These are phyloP conservation scores for Aspergillus vadensis DNA, from an alignment of 2,329 filamentous ascomycete genomes.

Conservation along the genomic window DNA sequence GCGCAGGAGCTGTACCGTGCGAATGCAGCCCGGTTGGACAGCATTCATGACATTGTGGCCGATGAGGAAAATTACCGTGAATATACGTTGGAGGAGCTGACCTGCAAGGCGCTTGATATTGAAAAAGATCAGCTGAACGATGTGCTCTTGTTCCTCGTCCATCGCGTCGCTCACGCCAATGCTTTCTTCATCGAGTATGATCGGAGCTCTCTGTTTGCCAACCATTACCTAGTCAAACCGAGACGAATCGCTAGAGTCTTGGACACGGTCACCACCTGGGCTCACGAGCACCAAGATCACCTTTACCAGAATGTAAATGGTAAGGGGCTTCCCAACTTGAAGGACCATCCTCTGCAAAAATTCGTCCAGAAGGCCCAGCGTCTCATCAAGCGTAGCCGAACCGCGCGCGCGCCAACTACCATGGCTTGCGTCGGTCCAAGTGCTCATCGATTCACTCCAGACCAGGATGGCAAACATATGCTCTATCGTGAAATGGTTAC, in stretches of 20 bases:
- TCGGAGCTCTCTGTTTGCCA: conserved; percentile 35
- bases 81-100: conserved; percentile 42
- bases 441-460: conserved; percentile 30
- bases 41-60: conserved; percentile 42
- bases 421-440: conserved; percentile 47
- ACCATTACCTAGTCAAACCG: conserved; percentile 53
- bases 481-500: conserved; percentile 37
- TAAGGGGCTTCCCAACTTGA: conserved; percentile 27
- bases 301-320: conserved; percentile 31
- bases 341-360: conserved; percentile 42
- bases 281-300: conserved; percentile 53
- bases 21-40: conserved; percentile 37
- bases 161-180: conserved; percentile 34
- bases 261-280: conserved; percentile 57
- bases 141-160: conserved; percentile 38
- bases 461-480: conserved; percentile 29
- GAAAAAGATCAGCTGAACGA: conserved; percentile 32
- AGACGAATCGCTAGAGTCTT: conserved; percentile 53
- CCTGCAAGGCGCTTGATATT: conserved; percentile 36
- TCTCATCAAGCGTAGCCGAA: conserved; percentile 45
- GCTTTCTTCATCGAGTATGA: conserved; percentile 41
- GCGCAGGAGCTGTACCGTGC: conserved; percentile 38
- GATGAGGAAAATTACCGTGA: conserved; percentile 37
- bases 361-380: conserved; percentile 50
- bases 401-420: conserved; percentile 45